Percentiles rank a stretch among this genome's conserved stretches.
These are phyloP conservation scores for Umbelopsis sp. DNA, from an alignment of 192 early-diverging fungal species.

Conservation along the genomic window DNA sequence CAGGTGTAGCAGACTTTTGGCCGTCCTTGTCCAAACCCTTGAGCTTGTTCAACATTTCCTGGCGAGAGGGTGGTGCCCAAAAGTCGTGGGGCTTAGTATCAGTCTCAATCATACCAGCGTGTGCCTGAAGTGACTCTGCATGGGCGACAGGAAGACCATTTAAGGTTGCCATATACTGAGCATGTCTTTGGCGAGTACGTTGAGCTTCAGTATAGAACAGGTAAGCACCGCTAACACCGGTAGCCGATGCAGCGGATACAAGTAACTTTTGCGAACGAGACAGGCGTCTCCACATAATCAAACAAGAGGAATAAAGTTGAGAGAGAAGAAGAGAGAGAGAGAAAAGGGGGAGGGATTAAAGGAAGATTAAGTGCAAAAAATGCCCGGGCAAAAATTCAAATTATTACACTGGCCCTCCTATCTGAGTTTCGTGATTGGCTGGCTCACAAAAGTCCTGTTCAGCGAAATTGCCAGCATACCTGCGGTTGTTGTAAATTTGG, in stretches of 20 bases:
- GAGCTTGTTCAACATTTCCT: constrained; percentile 72
- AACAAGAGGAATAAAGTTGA: neutral
- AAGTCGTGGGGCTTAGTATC: constrained; percentile 59
- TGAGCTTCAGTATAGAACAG: constrained; percentile 16
- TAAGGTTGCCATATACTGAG: constrained; percentile 13
- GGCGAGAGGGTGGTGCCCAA: constrained; percentile 75
- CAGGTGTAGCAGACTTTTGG: constrained; percentile 32
- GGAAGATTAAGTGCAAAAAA: constrained; percentile 6
- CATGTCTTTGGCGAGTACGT: constrained; percentile 21
- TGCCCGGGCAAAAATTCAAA: neutral
- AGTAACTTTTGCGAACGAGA: constrained; percentile 35
- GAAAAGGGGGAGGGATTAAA: neutral
- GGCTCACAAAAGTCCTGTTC: neutral
- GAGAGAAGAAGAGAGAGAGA: constrained; percentile 10
- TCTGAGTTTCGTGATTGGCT: neutral
- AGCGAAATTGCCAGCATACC: neutral
- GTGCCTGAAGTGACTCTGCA: constrained; percentile 6
- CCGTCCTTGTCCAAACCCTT: constrained; percentile 53
- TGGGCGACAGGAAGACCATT: constrained; percentile 9
- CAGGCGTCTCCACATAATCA: constrained; percentile 40
- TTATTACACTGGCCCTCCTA: neutral
- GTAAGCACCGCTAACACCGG: constrained; percentile 24
- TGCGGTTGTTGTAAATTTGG: neutral
- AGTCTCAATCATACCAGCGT: constrained; percentile 12
- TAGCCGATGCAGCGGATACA: constrained; percentile 21